phyloP scores from a whole-genome alignment of 257 asterid genomes.

The Dorcoceras hygrometricum region DNA sequence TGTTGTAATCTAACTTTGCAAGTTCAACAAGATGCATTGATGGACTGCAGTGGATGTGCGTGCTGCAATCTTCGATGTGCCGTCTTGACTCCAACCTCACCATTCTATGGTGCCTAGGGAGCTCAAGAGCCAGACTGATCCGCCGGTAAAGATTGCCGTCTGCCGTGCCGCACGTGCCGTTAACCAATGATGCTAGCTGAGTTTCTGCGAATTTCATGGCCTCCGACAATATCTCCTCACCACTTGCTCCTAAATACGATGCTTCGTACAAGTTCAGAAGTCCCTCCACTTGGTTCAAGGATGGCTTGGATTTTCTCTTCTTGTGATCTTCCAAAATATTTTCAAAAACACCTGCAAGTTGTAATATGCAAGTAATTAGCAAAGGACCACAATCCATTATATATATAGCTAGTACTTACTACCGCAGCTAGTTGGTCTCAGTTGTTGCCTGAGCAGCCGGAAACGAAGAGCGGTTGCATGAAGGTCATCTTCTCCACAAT shows the following conservation, averaged over 20 bases:
- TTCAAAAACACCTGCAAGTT: slow-evolving; percentile 31
- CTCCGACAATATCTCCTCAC: slow-evolving; percentile 28
- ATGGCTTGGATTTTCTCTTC: slow-evolving; percentile 13
- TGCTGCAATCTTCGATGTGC: slow-evolving; percentile 31
- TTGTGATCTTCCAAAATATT: slow-evolving; percentile 27
- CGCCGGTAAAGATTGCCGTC: neutral
- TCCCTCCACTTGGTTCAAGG: slow-evolving; percentile 25
- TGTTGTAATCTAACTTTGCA: slow-evolving; percentile 35
- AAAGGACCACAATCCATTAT: no score
- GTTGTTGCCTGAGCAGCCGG: slow-evolving; percentile 19
- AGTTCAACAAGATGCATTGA: slow-evolving; percentile 28
- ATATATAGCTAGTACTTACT: no score
- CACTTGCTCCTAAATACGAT: slow-evolving; percentile 36
- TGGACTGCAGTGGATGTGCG: slow-evolving; percentile 12
- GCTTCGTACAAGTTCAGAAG: slow-evolving; percentile 42
- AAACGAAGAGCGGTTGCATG: slow-evolving; percentile 22
- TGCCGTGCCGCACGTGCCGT: neutral
- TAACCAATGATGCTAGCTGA: slow-evolving; percentile 17
- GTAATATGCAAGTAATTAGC: no score
- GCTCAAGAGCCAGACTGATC: slow-evolving; percentile 28
- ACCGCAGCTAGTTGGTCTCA: slow-evolving; percentile 17
- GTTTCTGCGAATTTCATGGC: slow-evolving; percentile 30
- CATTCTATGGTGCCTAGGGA: slow-evolving; percentile 43
- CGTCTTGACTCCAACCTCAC: slow-evolving; percentile 33
- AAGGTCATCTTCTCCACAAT: slow-evolving; percentile 14